Percentiles rank a stretch among this genome's conserved stretches.
These are phyloP conservation scores for Venturiaceae sp. DNA, from an alignment of 2,329 filamentous ascomycete species.

Conservation along the genomic window DNA sequence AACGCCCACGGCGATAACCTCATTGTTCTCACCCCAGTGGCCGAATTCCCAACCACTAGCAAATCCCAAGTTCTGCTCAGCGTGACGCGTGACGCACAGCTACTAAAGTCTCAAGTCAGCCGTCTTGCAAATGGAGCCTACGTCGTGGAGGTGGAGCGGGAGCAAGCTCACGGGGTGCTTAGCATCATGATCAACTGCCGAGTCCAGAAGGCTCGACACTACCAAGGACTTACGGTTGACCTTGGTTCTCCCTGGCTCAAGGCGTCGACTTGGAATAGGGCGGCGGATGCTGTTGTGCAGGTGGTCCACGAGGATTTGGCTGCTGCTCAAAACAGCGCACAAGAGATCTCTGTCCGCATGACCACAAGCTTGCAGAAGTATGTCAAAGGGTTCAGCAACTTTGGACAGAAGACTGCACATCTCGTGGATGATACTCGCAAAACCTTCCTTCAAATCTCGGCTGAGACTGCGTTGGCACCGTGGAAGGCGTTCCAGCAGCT, in stretches of 20 bases:
- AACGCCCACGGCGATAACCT: not conserved
- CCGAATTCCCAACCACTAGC: not conserved
- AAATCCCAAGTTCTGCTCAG: not conserved
- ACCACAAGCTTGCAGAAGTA: not conserved
- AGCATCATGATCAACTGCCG: conserved; percentile 3
- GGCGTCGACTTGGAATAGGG: not conserved
- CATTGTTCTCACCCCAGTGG: not conserved
- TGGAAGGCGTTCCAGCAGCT: not conserved
- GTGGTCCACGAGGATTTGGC: not conserved
- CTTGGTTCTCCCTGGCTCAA: conserved; percentile 9
- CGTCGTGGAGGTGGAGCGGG: conserved; percentile 2
- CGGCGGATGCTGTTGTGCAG: not conserved
- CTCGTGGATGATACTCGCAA: not conserved
- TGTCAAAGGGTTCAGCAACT: not conserved
- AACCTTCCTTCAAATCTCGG: not conserved
- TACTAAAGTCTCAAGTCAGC: not conserved
- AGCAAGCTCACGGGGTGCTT: conserved; percentile 1
- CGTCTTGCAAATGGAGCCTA: not conserved
- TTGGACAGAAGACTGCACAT: not conserved
- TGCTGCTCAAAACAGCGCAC: not conserved
- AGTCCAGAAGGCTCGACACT: not conserved
- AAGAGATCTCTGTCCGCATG: not conserved
- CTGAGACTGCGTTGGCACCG: not conserved
- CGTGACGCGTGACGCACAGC: not conserved
- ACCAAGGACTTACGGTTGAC: conserved; percentile 5